Percentiles rank a stretch among this genome's conserved stretches.
These are phyloP conservation scores for Bonia amplexicaulis DNA, from an alignment of 176 grass and related monocot genomes.

Conservation along the genomic window DNA sequence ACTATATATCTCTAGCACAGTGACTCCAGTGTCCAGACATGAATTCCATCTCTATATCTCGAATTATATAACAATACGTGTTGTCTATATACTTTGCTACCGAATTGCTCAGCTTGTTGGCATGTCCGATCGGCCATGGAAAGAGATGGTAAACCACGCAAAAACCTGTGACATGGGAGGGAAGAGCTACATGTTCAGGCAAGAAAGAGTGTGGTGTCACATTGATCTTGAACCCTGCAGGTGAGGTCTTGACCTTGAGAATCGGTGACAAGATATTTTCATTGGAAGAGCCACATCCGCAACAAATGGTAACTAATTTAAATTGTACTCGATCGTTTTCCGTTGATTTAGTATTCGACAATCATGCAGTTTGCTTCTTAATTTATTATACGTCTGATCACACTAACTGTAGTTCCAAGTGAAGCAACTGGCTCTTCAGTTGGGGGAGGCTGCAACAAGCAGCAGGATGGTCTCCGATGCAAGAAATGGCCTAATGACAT, in stretches of 20 bases:
- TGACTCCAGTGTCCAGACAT: not conserved
- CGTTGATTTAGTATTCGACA: not conserved
- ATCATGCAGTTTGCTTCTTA: not conserved
- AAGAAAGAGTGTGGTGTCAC: not conserved
- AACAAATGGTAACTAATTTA: conserved; percentile 5
- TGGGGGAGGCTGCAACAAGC: not conserved
- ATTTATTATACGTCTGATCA: not conserved
- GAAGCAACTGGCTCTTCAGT: not conserved
- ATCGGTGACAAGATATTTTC: not conserved
- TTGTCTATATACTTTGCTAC: not conserved
- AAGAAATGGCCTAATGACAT: not conserved
- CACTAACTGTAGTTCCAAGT: not conserved
- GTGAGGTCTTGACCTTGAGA: not conserved
- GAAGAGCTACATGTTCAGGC: not conserved
- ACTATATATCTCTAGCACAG: not conserved
- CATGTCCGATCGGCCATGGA: conserved; percentile 10
- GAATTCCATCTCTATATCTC: not conserved
- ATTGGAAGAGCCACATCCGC: not conserved
- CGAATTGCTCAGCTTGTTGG: not conserved
- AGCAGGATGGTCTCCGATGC: not conserved
- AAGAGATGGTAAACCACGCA: conserved; percentile 19
- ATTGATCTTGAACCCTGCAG: not conserved
- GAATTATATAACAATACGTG: not conserved
- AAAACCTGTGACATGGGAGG: conserved; percentile 11
- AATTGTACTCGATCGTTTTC: not conserved